Base-by-base conservation (phyloP, 106 monocot genomes). In the Dendrobium chrysotoxum region DNA sequence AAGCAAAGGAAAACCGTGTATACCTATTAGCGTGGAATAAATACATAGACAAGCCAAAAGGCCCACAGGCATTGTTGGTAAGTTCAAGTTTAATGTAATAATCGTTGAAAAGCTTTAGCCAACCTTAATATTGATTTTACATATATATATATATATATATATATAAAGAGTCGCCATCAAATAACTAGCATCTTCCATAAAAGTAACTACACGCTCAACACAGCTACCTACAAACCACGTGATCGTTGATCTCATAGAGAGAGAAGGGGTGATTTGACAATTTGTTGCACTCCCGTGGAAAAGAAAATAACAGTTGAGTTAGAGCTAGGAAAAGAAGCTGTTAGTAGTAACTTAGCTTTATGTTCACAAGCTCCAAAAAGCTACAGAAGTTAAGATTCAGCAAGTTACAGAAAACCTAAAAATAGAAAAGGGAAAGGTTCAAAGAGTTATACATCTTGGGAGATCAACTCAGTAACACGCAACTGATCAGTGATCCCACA, bases 401-500 rank as follows among this genome's bases (percentile, higher is more conserved):
- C 13, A 26, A 76, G 47, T 47, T 44, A 76, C 28, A 76, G 44
- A 26, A 76, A 76, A 47, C 8, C 21, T 47, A 18, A 20, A 15
- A 18, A 55, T 38, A 77, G 50, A 66, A 65, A 53, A 11, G 72
- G 17, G 40, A 66, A 72, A 44, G 21, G 11, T 31, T 75, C 35
- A 30, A 45, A 79, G 61, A 53, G 31, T 21, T 80, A 91, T 89
- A 93, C 93, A 85, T 93, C 91, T 82, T 89, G 91, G 28, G 85
- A 66, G 71, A 95, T 92, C 71, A 95, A 78, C 74, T 95, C 95
- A 83, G 90, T 82, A 15, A 91, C 89, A 26, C 82, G 95, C 77
- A 89, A 82, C 83, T 95, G 95, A 78, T 95, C 92, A 55, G 92
- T 84, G 31, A 92, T 82, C 21, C 88, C 86, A 84, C 90, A 81